phyloP scores from a whole-genome alignment of 2,329 filamentous ascomycete genomes.

The Cladobotryum mycophilum region DNA sequence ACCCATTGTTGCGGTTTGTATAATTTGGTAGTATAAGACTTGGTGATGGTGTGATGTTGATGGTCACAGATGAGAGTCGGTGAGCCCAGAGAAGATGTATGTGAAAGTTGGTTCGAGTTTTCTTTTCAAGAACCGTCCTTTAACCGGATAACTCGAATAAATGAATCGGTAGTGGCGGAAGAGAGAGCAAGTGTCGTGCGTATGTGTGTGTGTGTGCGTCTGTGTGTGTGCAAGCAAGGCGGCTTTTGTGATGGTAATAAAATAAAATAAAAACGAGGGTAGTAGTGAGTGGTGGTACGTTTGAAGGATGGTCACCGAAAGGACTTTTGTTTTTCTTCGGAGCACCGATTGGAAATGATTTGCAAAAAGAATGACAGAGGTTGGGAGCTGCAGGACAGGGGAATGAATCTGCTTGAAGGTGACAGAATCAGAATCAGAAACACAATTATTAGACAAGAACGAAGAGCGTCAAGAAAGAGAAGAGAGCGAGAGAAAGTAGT shows the following conservation, averaged over 20 bases:
- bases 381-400: background rate
- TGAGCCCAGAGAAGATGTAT: no score
- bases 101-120: no score
- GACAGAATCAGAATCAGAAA: background rate
- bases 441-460: background rate
- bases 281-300: background rate
- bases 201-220: no score
- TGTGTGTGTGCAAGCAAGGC: no score
- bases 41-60: background rate
- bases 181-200: no score
- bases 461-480: background rate
- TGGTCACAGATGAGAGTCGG: background rate
- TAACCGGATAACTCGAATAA: no score
- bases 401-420: no score
- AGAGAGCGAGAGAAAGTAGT: conserved; percentile 1
- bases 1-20: conserved; percentile 33
- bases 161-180: no score
- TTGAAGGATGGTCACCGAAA: background rate
- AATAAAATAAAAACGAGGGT: background rate
- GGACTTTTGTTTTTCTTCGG: background rate
- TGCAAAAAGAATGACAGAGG: background rate
- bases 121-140: no score
- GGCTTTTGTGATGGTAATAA: no score
- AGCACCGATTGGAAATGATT: no score
- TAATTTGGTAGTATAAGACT: no score